Percentiles rank a stretch among this genome's conserved stretches.
Evolutionary conservation across 2,329 filamentous ascomycete genomes (phyloP).

Genomic region (Endothia cerciana): DNA sequence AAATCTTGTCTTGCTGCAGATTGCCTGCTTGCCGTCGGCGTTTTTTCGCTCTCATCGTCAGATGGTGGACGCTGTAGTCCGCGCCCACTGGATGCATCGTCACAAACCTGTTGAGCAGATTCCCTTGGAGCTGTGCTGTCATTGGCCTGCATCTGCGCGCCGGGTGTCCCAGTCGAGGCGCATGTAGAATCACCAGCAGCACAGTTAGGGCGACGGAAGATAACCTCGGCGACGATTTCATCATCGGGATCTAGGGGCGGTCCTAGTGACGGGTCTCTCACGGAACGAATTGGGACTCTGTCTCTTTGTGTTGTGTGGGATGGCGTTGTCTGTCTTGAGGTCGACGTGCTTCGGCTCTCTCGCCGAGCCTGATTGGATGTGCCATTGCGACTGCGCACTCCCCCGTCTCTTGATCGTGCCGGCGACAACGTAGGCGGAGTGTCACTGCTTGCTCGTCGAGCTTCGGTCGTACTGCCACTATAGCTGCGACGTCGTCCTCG

Average conservation of each 20-base stretch:
- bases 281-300: conserved; percentile 10
- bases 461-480: neutral
- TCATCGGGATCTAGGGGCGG: conserved; percentile 15
- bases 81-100: neutral
- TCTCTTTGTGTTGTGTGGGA: conserved; percentile 5
- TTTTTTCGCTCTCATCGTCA: neutral
- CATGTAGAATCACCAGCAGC: neutral
- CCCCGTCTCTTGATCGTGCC: neutral
- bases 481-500: conserved; percentile 20
- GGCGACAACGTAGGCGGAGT: neutral
- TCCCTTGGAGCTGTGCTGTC: neutral
- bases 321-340: neutral
- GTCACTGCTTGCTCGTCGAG: neutral
- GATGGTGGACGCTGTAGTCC: neutral
- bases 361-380: neutral
- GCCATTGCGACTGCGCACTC: neutral
- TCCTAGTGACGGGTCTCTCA: conserved; percentile 17
- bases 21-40: neutral
- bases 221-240: conserved; percentile 25
- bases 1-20: neutral
- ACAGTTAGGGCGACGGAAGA: conserved; percentile 12
- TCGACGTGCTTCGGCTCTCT: neutral
- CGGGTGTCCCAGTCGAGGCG: neutral
- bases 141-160: neutral
- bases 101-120: neutral